Base-by-base conservation (phyloP, 1,284 basidiomycete genomes). In the Taiwanofungus camphoratus region DNA sequence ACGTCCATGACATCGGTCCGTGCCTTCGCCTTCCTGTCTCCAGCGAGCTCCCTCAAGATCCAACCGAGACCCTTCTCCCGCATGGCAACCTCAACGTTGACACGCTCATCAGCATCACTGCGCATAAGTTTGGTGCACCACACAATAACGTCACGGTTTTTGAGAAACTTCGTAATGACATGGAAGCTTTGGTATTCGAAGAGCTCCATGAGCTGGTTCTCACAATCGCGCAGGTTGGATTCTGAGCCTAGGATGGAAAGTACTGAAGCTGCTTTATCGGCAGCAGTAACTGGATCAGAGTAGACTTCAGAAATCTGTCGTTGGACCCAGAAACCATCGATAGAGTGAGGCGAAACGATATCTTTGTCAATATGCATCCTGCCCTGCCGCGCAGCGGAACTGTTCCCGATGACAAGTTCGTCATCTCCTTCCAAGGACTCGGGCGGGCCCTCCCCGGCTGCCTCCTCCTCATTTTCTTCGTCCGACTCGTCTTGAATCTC, bases 311-410 rank as follows among this genome's bases (percentile, higher is more conserved):
- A 82, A 46, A 99, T 83, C 48, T 95, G 87, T 3, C 95, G 84
- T 61, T 99, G 96, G 0, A 99, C 89, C 93, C 94, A 99, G 77
- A 97, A 99, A 24, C 84, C 94, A 62, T 99, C 95, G 54, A 99
- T 84, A 36, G 88, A 77, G 54, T 95, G 92, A 0, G 93, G 92
- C 0, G 90, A 85, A 34, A 99, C 80, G 43, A 84, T 75, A 57
- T 92, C 87, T 57, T 83, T 82, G 64, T 90, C 82, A 34, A 70
- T 71, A 54, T 81, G 79, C 36, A 70, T 57, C 47, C 73, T 76
- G 26, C 61, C 60, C 37, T 66, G 67, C 42, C 56, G 59, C 9
- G 63, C 61, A 16, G 75, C 69, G 0, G 74, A 68, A 23, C 70
- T 73, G 34, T 75, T 76, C 30, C 89, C 89, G 45, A 92, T 79